Evolutionary conservation across 371 early-diverging fungal genomes (phyloP).

Genomic region (Mortierella sp.): DNA sequence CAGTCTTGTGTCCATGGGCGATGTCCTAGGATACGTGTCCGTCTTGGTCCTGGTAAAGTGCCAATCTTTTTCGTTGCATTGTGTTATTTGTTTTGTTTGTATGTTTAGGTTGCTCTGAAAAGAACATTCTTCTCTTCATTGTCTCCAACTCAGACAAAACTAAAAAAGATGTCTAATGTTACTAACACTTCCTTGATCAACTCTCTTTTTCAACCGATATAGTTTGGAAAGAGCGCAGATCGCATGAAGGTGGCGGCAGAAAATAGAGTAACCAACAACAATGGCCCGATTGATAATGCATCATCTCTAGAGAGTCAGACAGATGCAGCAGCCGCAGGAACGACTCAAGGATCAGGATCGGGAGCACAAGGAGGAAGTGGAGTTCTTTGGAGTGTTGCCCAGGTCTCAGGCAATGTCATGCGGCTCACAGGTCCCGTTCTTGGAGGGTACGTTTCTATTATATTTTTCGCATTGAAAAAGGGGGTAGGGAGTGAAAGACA

Average conservation of each 20-base stretch:
- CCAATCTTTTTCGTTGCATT: neutral
- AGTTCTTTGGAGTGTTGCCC: constrained; percentile 41
- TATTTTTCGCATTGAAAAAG: neutral
- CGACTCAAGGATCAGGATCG: neutral
- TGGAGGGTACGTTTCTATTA: constrained; percentile 18
- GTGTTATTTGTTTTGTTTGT: neutral
- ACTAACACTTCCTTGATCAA: neutral
- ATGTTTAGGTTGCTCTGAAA: neutral
- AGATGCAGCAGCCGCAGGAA: neutral
- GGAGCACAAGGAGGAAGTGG: constrained; percentile 24
- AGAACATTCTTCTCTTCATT: neutral
- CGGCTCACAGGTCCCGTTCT: constrained; percentile 37
- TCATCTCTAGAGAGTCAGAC: neutral
- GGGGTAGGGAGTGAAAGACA: neutral
- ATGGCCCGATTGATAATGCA: neutral
- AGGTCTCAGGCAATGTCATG: constrained; percentile 44
- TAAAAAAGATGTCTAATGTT: neutral
- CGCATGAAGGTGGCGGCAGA: constrained; percentile 13
- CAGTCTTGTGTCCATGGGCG: constrained; percentile 36
- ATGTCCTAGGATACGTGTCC: constrained; percentile 46
- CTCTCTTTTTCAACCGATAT: neutral
- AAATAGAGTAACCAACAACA: neutral
- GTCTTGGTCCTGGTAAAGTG: constrained; percentile 40
- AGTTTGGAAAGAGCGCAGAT: constrained; percentile 45
- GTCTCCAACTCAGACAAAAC: neutral